These are phyloP conservation scores for Zymoseptoria passerinii DNA, from an alignment of 2,329 filamentous ascomycete genomes.

Conservation along the genomic window DNA sequence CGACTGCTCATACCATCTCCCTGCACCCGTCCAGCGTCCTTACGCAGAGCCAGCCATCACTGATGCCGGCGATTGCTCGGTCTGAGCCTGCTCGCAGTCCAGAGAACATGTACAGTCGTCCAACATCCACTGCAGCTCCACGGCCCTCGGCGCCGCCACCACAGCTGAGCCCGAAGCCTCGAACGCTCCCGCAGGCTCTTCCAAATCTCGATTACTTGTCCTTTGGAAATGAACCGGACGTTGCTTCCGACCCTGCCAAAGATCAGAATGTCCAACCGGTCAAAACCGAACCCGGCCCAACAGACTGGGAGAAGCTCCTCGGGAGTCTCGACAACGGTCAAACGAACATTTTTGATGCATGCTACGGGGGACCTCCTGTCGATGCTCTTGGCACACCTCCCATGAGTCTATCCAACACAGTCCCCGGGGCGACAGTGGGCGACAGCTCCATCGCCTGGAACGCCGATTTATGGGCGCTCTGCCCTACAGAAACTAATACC, in stretches of 20 bases:
- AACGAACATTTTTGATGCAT: constrained; percentile 76
- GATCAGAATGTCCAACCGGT: constrained; percentile 17
- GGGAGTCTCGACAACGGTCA: constrained; percentile 71
- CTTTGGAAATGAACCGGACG: constrained; percentile 34
- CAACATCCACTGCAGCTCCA: constrained; percentile 16
- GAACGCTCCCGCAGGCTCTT: constrained; percentile 9
- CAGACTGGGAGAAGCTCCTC: constrained; percentile 77
- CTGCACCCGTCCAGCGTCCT: constrained; percentile 42
- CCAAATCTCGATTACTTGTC: constrained; percentile 43
- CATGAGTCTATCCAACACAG: constrained; percentile 26
- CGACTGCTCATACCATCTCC: constrained; percentile 37
- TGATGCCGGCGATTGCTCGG: constrained; percentile 38
- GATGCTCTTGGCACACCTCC: constrained; percentile 37
- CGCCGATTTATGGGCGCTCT: constrained; percentile 26
- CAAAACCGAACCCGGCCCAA: constrained; percentile 41
- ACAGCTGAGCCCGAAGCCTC: constrained; percentile 12
- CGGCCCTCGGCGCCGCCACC: constrained; percentile 18
- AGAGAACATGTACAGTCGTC: constrained; percentile 27
- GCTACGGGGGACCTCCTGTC: constrained; percentile 59
- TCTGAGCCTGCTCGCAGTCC: constrained; percentile 43
- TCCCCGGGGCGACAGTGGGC: constrained; percentile 15
- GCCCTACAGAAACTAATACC: constrained; percentile 19
- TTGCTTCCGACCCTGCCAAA: constrained; percentile 17
- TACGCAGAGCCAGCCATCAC: constrained; percentile 41
- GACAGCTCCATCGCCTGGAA: constrained; percentile 15